Evolutionary conservation across 352 stramenopile species (phyloP), one percentile per base, ranked within the genome.

Genomic region (Globisporangium echinulatum): DNA sequence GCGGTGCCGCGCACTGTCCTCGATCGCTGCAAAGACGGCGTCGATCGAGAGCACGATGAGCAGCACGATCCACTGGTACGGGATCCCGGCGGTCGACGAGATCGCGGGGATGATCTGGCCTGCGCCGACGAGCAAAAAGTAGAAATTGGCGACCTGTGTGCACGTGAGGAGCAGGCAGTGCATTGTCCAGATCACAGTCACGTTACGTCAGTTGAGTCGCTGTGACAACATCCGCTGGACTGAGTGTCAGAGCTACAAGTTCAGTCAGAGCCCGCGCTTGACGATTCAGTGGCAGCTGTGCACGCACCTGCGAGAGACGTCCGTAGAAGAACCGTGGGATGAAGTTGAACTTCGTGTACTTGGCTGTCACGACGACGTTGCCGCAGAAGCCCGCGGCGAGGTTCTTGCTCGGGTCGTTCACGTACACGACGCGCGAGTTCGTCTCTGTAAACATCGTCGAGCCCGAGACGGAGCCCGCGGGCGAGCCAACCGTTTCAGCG

Each of bases 281-380:
- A 33, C 25, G 25, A 33, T 33, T 33, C 25, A 33, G 25, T 33
- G 25, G 25, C 25, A 33, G 2, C 25, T 33, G 25, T 33, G 25
- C n/a, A 17, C n/a, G 39, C 42, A 82, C 74, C 59, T 92, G 85
- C n/a, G 80, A 90, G 48, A 96, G 80, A 37, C 84, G 71, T 0
- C 82, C 82, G 67, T 90, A 94, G 68, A 92, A 86, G 64, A 94
- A 93, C 11, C 79, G 77, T 9, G 84, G 82, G 47, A 96, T 66
- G 56, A 96, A 96, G 64, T 89, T 91, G 61, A 84, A 73, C 61
- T 85, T 85, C n/a, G 85, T 93, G 74, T 96, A 96, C 67, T 92
- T 90, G 46, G 84, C 82, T 7, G 84, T 96, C 47, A 87, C 63
- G 36, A 96, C 84, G 52, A 76, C 74, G 68, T 96, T 96, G 72